Base-by-base conservation (phyloP, 345 rosid genomes). In the Heritiera littoralis region DNA sequence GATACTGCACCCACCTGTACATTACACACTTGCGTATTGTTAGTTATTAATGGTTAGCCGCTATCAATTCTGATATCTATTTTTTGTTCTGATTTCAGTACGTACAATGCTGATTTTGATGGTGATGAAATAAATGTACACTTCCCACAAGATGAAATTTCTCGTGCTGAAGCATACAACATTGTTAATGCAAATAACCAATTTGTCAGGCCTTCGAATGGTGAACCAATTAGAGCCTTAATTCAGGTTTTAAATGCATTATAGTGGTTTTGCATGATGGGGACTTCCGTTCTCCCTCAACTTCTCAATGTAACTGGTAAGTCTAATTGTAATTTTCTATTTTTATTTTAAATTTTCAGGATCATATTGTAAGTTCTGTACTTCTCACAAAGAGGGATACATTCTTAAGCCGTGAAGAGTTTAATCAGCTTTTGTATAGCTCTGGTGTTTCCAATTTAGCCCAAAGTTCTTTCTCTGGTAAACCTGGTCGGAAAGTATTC, bases 91-190 rank as follows among this genome's bases (percentile, higher is more conserved):
- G 52, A 49, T 84, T 78, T 74, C 92, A 96, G 99, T 81, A 96
- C 99, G 40, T 96, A 96, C 86, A 96, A 96, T 86, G 99, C 99
- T 78, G 99, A 96, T 85, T 96, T 96, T 90, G 99, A 96, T 81
- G 99, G 99, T 72, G 99, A 96, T 89, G 99, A 96, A 88, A 96
- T 96, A 96, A 96, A 96, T 88, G 99, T 96, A 80, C 99, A 96
- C 89, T 96, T 96, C 70, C 98, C 99, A 65, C 99, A 96, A 96
- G 99, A 96, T 89, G 97, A 96, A 83, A 88, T 96, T 80, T 94
- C 98, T 82, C 98, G 99, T 68, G 93, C 99, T 61, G 99, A 96
- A 89, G 99, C 89, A 18, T 96, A 94, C 88, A 94, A 96, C 88
- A 91, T 96, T 81, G 99, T 94, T 46, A 94, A 96, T 88, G 99